Base-by-base conservation (phyloP, 202 grass and related monocot genomes). In the Carex arenaria region DNA sequence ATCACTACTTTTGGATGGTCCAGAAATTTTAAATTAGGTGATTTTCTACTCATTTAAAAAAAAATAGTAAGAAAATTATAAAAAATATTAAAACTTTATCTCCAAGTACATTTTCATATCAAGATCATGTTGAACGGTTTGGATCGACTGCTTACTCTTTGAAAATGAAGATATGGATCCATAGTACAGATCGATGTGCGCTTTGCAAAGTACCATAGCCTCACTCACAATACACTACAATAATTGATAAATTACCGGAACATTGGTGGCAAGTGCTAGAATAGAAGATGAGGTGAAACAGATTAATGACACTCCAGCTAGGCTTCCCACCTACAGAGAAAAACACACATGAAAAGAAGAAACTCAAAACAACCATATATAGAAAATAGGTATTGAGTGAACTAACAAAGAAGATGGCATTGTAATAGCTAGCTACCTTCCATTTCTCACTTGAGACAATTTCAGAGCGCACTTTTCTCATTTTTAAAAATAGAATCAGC, bases 391-490 rank as follows among this genome's bases (percentile, higher is more conserved):
- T 53, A 69, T 57, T 69, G 55, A 78, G 11, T 26, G 59, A 85
- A 73, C 52, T 47, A 79, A 80, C 42, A 87, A 15, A 32, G 61
- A 82, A 15, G 84, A 78, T 85, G 28, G 68, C 85, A 49, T 66
- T 22, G 15, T 82, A 57, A 38, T 38, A 38, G 36, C 32, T 80
- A 83, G 60, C 17, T 94, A 99, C 97, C 97, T 99, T 99, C 89
- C 93, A 87, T 90, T 92, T 96, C 85, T 99, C 97, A 88, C 83
- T 87, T 62, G 91, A 94, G 87, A 89, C 97, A 73, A 89, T 96
- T 88, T 99, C 97, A 85, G 97, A 99, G 64, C 93, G 88, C 12
- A 99, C 91, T 90, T 89, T 96, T 83, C 91, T 99, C 93, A 99
- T 99, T 87, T 96, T 99, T 51, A 87, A 94, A 83, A 99, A 99